Evolutionary conservation across 495 filamentous ascomycete species (phyloP), one percentile per base, ranked within the genome.

Genomic region (Penicillium riverlandense): DNA sequence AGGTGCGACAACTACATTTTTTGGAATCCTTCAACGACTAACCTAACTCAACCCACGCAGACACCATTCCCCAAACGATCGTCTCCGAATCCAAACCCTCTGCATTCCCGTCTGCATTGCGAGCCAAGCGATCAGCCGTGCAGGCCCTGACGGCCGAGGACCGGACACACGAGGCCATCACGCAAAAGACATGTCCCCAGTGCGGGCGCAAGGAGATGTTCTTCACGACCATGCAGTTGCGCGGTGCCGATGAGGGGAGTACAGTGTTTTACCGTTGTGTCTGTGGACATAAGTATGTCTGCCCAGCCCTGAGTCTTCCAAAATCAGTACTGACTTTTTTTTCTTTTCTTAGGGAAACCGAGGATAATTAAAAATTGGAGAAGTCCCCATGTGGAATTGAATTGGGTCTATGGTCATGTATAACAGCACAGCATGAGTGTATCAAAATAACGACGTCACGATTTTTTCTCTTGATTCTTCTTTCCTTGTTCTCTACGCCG

Each of bases 201-300:
- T 97, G 91, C 61, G 89, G 84, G 6, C 75, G 80, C 40, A 80
- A 78, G 37, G 85, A 95, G 56, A 87, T 97, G 65, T 85, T 81
- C 57, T 97, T 79, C 60, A 86, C 83, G 28, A 83, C 87, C 3
- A 77, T 88, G 38, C 94, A 98, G 61, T 67, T 96, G 59, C 79
- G 91, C 45, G 83, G 88, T 70, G 94, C 92, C 5, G 92, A 97
- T 63, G 94, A 97, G 77, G 94, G 94, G 40, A 86, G 81, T 52
- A 95, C 90, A 2, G 83, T 92, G 32, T 90, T 95, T 53, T 94
- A 86, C 62, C 82, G 75, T 27, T 96, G 90, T 66, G 80, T 84
- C 33, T 96, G 90, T 57, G 86, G 88, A 44, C 69, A 88, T 61
- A 90, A 83, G 87, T 94, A 76, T 60, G 82, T 57, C 40, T 6